Evolutionary conservation across 305 asterid species (phyloP).

Genomic region (Lippia alba): DNA sequence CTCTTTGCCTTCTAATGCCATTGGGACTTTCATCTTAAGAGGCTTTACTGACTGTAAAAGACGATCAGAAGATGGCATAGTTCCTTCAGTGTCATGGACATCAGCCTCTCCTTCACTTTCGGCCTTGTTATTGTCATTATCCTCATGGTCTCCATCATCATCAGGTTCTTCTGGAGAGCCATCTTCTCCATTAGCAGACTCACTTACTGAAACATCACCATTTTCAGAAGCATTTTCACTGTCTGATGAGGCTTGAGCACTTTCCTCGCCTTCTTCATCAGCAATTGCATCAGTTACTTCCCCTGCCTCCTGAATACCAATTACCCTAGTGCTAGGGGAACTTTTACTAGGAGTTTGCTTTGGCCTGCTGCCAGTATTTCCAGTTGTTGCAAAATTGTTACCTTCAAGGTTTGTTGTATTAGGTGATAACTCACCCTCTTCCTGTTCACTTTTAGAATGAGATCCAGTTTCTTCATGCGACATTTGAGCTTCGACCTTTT

Average conservation of each 20-base stretch:
- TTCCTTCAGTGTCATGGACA: constrained; percentile 61
- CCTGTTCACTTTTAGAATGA: constrained; percentile 56
- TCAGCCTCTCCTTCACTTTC: constrained; percentile 90
- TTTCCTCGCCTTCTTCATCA: constrained; percentile 66
- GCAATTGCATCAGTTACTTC: constrained; percentile 61
- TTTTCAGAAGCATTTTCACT: constrained; percentile 83
- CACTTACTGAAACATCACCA: constrained; percentile 72
- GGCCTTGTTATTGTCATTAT: constrained; percentile 54
- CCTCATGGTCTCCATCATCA: constrained; percentile 60
- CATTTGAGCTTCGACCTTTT: constrained; percentile 46
- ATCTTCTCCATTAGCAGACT: constrained; percentile 81
- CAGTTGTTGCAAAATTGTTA: constrained; percentile 45
- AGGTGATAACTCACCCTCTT: constrained; percentile 84
- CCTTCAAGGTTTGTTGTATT: constrained; percentile 61
- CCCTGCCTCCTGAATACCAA: constrained; percentile 43
- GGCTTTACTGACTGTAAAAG: constrained; percentile 69
- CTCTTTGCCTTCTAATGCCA: constrained; percentile 47
- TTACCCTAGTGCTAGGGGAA: constrained; percentile 42
- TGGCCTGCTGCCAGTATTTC: constrained; percentile 41
- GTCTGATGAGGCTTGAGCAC: constrained; percentile 72
- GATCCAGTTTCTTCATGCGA: constrained; percentile 46
- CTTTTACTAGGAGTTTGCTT: constrained; percentile 42
- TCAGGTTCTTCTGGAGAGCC: constrained; percentile 67
- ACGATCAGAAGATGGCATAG: constrained; percentile 48
- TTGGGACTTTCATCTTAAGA: constrained; percentile 54